Conservation (phyloP, 2,329 filamentous ascomycete genomes). For the Onygena corvina region DNA sequence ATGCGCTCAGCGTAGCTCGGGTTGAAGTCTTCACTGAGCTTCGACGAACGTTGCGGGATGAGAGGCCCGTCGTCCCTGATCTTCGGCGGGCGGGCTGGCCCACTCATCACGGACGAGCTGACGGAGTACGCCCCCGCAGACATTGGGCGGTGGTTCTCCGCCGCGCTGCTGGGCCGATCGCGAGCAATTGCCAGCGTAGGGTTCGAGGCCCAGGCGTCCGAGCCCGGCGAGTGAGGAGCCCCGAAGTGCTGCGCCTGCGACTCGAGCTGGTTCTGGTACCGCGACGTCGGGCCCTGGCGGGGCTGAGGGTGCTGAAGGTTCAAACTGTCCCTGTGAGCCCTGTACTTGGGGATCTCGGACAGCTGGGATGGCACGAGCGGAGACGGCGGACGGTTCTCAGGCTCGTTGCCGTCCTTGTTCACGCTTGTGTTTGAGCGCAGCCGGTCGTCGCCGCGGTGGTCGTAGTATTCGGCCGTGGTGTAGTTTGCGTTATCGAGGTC, state of each 20-base stretch:
- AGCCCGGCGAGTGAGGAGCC: slow-evolving; percentile 31
- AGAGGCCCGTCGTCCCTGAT: slow-evolving; percentile 47
- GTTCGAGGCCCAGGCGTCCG: slow-evolving; percentile 37
- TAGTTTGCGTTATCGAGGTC: slow-evolving; percentile 56
- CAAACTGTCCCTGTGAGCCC: slow-evolving; percentile 51
- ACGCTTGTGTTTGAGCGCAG: slow-evolving; percentile 35
- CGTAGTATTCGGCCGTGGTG: slow-evolving; percentile 34
- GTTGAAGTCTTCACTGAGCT: slow-evolving; percentile 27
- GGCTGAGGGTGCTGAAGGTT: slow-evolving; percentile 55
- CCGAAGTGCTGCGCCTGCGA: slow-evolving; percentile 46
- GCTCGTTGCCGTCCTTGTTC: slow-evolving; percentile 22
- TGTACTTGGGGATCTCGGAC: slow-evolving; percentile 50
- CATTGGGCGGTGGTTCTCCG: slow-evolving; percentile 28
- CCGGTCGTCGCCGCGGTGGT: slow-evolving; percentile 36
- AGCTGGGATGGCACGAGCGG: slow-evolving; percentile 50
- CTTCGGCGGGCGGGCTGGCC: slow-evolving; percentile 42
- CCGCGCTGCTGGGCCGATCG: slow-evolving; percentile 21
- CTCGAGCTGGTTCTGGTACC: slow-evolving; percentile 51
- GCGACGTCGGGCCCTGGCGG: slow-evolving; percentile 48
- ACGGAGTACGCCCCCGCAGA: slow-evolving; percentile 39
- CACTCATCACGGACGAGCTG: slow-evolving; percentile 27
- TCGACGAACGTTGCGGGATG: slow-evolving; percentile 41
- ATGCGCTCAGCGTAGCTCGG: slow-evolving; percentile 32
- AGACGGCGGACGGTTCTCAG: slow-evolving; percentile 44
- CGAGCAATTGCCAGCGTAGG: slow-evolving; percentile 28